A percentile compares a stretch with the other conserved stretches of the same genome.
These are phyloP conservation scores for Aureobasidium lini DNA, from an alignment of 2,329 filamentous ascomycete species.

Conservation along the genomic window DNA sequence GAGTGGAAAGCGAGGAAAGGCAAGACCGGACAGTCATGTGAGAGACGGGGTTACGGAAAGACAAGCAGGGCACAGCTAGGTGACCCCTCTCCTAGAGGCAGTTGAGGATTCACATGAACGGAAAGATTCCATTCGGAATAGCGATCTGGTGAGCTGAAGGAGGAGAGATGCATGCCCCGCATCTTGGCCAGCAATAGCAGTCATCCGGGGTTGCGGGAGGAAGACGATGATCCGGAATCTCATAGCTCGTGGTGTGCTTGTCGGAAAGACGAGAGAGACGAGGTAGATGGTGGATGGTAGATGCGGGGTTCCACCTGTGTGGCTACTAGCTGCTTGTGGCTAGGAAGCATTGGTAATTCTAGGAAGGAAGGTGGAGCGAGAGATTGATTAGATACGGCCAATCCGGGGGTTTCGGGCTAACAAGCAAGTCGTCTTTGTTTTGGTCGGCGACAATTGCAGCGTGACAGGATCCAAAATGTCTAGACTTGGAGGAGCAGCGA, in stretches of 20 bases:
- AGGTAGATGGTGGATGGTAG: background rate
- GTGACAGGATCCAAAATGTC: slow-evolving; percentile 36
- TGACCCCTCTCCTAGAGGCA: slow-evolving; percentile 1
- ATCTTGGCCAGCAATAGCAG: slow-evolving; percentile 1
- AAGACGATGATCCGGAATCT: background rate
- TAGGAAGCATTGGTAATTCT: background rate
- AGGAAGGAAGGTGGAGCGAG: background rate
- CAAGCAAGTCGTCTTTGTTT: background rate
- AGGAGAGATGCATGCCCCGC: slow-evolving; percentile 1
- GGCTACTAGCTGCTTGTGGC: background rate
- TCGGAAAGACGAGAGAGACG: background rate
- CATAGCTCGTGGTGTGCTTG: slow-evolving; percentile 3
- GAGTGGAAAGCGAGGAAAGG: background rate
- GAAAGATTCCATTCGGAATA: background rate
- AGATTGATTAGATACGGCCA: background rate
- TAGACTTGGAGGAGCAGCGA: slow-evolving; percentile 27
- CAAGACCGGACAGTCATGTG: background rate
- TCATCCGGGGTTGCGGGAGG: background rate
- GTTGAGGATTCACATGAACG: background rate
- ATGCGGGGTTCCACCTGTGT: slow-evolving; percentile 5
- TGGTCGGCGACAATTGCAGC: background rate
- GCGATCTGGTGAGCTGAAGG: background rate
- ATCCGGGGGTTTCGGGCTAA: background rate
- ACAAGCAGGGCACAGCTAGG: background rate
- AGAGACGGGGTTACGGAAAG: background rate